Evolutionary conservation across 441 rosid species (phyloP).

Genomic region (Manihot esculenta): DNA sequence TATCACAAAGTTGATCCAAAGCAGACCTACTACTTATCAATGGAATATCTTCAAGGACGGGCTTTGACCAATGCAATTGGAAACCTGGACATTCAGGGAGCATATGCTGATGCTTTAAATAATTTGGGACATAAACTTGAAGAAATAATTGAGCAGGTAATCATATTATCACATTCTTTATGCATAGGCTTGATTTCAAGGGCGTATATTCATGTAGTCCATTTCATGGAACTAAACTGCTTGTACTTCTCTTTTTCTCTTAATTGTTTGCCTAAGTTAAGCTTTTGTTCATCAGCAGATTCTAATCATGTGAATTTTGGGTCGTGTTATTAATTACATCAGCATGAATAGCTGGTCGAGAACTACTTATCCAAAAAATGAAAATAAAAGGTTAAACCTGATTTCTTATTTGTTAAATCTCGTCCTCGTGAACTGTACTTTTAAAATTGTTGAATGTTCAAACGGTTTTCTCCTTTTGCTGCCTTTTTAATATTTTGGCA

Average conservation of each 20-base stretch:
- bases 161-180: background rate
- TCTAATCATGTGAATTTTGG: background rate
- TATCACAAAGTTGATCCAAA: constrained; percentile 81
- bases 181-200: background rate
- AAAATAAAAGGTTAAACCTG: background rate
- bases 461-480: background rate
- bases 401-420: background rate
- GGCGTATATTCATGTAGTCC: background rate
- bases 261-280: background rate
- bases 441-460: background rate
- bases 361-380: background rate
- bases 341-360: background rate
- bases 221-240: constrained; percentile 4
- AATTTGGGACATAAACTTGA: constrained; percentile 82
- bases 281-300: background rate
- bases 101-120: constrained; percentile 78
- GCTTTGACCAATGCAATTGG: constrained; percentile 92
- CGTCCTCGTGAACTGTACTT: background rate
- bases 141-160: constrained; percentile 81
- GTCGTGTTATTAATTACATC: background rate
- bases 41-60: constrained; percentile 99
- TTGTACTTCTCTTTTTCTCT: background rate
- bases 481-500: background rate
- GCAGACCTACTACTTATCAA: constrained; percentile 91
- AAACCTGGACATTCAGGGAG: constrained; percentile 63